These are phyloP conservation scores for Casuarina glauca DNA, from an alignment of 306 rosid genomes.

Conservation along the genomic window DNA sequence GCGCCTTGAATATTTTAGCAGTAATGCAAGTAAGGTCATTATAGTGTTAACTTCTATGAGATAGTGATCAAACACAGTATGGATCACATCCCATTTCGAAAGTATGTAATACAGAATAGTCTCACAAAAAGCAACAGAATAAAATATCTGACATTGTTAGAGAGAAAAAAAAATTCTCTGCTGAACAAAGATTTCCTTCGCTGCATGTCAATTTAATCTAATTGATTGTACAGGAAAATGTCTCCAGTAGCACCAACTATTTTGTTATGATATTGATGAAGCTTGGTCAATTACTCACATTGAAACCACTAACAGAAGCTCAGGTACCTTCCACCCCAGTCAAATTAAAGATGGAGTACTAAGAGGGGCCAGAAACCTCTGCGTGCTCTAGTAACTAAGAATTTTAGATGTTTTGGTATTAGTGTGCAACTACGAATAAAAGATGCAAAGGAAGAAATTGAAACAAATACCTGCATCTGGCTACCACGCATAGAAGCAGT, in stretches of 20 bases:
- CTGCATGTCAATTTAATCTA: background rate
- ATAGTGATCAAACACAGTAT: background rate
- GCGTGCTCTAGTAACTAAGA: constrained; percentile 14
- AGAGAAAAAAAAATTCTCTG: background rate
- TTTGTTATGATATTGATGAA: background rate
- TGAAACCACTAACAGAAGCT: background rate
- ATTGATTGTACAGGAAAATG: background rate
- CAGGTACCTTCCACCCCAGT: background rate
- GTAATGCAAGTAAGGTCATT: background rate
- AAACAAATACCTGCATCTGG: constrained; percentile 73
- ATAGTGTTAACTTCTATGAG: too few species aligned
- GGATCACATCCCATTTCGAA: background rate
- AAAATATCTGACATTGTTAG: background rate
- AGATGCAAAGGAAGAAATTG: background rate
- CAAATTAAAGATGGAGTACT: background rate
- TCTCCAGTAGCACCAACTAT: background rate
- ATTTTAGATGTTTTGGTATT: background rate
- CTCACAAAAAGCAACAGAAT: background rate
- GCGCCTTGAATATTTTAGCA: background rate
- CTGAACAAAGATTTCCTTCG: background rate
- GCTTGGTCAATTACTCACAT: background rate
- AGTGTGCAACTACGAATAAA: background rate
- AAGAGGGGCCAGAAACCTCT: background rate
- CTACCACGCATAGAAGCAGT: constrained; percentile 88
- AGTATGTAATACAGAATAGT: background rate